Evolutionary conservation across 371 early-diverging fungal species (phyloP).

Genomic region (Mortierella sp.): DNA sequence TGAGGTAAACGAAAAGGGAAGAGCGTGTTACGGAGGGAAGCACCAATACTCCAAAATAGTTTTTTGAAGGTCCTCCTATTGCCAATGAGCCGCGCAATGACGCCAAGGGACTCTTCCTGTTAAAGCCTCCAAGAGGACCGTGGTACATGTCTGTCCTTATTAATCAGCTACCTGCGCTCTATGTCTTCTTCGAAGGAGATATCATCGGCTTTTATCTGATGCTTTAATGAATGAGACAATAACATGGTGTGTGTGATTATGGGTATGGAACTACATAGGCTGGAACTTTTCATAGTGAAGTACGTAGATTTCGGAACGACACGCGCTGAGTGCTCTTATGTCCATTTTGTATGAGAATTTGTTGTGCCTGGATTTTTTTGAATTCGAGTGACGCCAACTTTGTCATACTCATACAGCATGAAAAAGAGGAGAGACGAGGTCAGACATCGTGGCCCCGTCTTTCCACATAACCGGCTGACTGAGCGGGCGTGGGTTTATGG

Average conservation of each 20-base stretch:
- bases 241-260: not conserved
- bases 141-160: not conserved
- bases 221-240: not conserved
- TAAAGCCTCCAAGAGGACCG: not conserved
- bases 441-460: not conserved
- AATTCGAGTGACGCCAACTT: not conserved
- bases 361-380: conserved; percentile 1
- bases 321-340: not conserved
- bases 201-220: not conserved
- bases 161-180: not conserved
- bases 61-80: not conserved
- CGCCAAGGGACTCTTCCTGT: not conserved
- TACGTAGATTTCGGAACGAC: not conserved
- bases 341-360: not conserved
- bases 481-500: not conserved
- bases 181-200: not conserved
- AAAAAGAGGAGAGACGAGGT: not conserved
- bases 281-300: too few relatives aligned
- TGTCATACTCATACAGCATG: not conserved
- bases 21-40: not conserved
- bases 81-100: not conserved
- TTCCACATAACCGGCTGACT: not conserved
- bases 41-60: not conserved
- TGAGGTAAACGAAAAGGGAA: not conserved
- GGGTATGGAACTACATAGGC: not conserved